phyloP scores from a whole-genome alignment of 1,284 basidiomycete genomes.

The Papiliotrema fonsecae region DNA sequence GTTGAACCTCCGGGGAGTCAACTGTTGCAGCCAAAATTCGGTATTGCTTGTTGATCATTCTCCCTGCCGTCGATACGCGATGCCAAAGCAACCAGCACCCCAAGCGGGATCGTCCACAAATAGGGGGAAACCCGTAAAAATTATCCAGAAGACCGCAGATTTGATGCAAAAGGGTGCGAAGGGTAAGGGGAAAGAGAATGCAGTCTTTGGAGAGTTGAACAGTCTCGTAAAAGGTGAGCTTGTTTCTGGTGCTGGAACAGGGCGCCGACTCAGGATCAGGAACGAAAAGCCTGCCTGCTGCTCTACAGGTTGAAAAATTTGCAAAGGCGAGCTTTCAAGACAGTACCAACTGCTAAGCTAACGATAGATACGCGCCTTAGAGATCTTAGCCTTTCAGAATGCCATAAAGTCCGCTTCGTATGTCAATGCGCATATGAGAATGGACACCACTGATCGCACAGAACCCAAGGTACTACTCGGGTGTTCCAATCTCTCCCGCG shows the following conservation, averaged over 20 bases:
- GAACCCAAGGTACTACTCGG: conserved; percentile 61
- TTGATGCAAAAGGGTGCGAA: conserved; percentile 20
- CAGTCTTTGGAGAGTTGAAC: conserved; percentile 24
- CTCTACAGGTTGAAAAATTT: conserved; percentile 1
- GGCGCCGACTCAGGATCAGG: conserved; percentile 1
- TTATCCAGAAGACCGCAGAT: conserved; percentile 33
- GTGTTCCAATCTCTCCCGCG: conserved; percentile 87
- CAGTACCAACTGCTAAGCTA: neutral
- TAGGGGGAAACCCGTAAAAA: conserved; percentile 9
- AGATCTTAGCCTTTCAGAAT: conserved; percentile 79
- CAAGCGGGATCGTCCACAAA: conserved; percentile 3
- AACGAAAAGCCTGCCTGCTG: neutral
- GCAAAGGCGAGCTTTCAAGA: neutral
- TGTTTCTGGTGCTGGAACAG: neutral
- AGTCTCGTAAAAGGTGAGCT: conserved; percentile 25
- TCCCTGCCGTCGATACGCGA: neutral
- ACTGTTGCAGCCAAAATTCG: neutral
- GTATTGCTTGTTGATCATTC: neutral
- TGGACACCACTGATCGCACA: conserved; percentile 3
- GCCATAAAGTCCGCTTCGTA: conserved; percentile 76
- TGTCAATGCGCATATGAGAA: conserved; percentile 11
- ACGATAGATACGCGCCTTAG: conserved; percentile 52
- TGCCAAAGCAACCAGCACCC: neutral
- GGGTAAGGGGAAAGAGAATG: conserved; percentile 33
- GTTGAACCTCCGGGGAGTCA: neutral